Base-by-base conservation (phyloP, 495 filamentous ascomycete species). In the Xylaria cubensis region DNA sequence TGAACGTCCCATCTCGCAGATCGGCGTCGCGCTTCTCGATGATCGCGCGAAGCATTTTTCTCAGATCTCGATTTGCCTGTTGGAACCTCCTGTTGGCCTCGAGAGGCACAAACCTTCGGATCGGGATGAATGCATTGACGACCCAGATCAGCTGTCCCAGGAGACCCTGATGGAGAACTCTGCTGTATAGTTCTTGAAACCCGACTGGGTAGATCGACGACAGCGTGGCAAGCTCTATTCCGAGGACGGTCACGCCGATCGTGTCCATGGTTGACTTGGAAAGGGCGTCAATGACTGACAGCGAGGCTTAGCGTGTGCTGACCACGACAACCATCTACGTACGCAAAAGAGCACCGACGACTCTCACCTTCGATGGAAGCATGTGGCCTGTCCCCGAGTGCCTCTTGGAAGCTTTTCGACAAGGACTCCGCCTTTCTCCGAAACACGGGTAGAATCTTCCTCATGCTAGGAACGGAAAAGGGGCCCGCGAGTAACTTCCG, bases 221-320 rank as follows among this genome's bases (percentile, higher is more conserved):
- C 39, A 94, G 71, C 0, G 89, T 85, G 58, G 82, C 78, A 71
- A 94, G 91, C 21, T 93, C 90, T 17, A 88, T 85, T 0, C 91
- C 91, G 72, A 94, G 86, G 4, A 90, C 89, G 0, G 90, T 88
- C 9, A 87, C 77, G 6, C 92, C 91, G 67, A 94, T 92, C 48
- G 92, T 90, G 69, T 93, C 92, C 12, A 94, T 88, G 0, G 92
- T 91, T 48, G 74, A 75, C 36, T 69, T 73, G 3, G 77, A 77
- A 2, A 78, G 39, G 8, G 72, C 62, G 19, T 77, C 75, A 21
- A 72, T 72, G 34, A 63, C 71, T 74, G 64, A 36, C 2, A 29
- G 21, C n/a, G 21, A 32, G 26, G 26, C 24, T 53, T 66, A 53
- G 64, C 10, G 6, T 29, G 34, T 50, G 46, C 9, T 36, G 21